phyloP scores from a whole-genome alignment of 164 flowering plant species.

The Umbilicus rupestris region DNA sequence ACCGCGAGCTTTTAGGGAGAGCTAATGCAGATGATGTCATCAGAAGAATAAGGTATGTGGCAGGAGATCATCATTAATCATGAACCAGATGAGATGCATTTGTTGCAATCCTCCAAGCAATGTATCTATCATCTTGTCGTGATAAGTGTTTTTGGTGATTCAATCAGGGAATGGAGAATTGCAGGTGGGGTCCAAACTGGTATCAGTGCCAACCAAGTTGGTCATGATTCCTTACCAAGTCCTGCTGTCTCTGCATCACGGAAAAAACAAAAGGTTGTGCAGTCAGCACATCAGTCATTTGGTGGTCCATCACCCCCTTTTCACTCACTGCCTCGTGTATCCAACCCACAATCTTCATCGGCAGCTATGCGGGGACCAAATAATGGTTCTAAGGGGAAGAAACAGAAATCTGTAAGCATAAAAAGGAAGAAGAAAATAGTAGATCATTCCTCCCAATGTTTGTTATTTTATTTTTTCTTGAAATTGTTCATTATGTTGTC shows the following conservation, averaged over 20 bases:
- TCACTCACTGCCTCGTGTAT: conserved; percentile 21
- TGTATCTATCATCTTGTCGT: neutral
- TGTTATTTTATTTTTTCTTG: neutral
- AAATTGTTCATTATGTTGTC: conserved; percentile 14
- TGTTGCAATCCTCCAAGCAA: conserved; percentile 5
- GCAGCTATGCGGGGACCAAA: conserved; percentile 25
- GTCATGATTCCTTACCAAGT: conserved; percentile 31
- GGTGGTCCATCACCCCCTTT: conserved; percentile 28
- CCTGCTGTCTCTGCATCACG: conserved; percentile 35
- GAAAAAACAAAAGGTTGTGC: conserved; percentile 30
- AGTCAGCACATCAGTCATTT: conserved; percentile 25
- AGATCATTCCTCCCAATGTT: neutral
- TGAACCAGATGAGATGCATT: neutral
- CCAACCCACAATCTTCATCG: conserved; percentile 30
- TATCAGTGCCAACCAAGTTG: conserved; percentile 18
- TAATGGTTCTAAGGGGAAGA: conserved; percentile 30
- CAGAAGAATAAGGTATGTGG: conserved; percentile 28
- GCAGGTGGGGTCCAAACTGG: conserved; percentile 25
- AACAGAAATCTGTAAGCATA: conserved; percentile 27
- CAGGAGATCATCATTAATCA: neutral
- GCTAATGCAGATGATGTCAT: conserved; percentile 35
- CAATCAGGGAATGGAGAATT: conserved; percentile 35
- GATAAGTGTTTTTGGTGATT: conserved; percentile 7
- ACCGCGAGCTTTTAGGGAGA: conserved; percentile 31
- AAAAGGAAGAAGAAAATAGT: neutral